These are phyloP conservation scores for Aspergillus puulaauensis DNA, from an alignment of 2,329 filamentous ascomycete species.

Conservation along the genomic window DNA sequence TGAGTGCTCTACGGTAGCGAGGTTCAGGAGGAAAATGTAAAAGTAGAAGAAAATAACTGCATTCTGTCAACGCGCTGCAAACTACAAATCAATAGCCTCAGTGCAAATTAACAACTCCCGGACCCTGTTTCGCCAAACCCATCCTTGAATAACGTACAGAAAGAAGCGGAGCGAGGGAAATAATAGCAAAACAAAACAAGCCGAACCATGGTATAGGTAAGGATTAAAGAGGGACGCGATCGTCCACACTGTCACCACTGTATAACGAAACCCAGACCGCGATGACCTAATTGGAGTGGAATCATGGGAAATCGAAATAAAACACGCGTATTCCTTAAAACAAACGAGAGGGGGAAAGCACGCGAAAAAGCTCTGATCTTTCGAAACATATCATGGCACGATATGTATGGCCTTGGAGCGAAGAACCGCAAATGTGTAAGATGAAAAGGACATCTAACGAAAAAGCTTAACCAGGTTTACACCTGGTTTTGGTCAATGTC, in stretches of 20 bases:
- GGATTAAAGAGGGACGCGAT: background rate
- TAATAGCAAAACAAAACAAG: slow-evolving; percentile 18
- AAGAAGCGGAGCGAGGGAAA: slow-evolving; percentile 12
- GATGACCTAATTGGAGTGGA: slow-evolving; percentile 6
- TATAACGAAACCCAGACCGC: slow-evolving; percentile 8
- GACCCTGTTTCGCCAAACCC: slow-evolving; percentile 31
- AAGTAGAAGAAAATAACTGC: slow-evolving; percentile 8
- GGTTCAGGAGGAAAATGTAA: background rate
- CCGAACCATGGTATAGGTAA: slow-evolving; percentile 12
- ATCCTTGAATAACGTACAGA: slow-evolving; percentile 29
- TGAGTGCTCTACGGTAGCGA: background rate
- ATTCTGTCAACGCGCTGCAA: slow-evolving; percentile 23
- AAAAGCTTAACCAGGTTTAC: slow-evolving; percentile 1
- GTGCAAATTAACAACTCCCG: slow-evolving; percentile 27
- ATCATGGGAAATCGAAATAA: slow-evolving; percentile 6
- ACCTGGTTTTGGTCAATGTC: slow-evolving; percentile 34
- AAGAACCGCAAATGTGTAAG: background rate
- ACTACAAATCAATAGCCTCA: slow-evolving; percentile 21
- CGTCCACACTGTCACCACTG: background rate
- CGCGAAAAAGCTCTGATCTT: slow-evolving; percentile 23
- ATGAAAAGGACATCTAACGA: background rate
- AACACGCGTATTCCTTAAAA: background rate
- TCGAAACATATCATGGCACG: slow-evolving; percentile 27
- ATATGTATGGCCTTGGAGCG: slow-evolving; percentile 15
- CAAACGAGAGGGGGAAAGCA: slow-evolving; percentile 12